Percentiles rank a stretch among this genome's conserved stretches.
Conservation (phyloP, 805 yeast genomes). For the Cyberlindnera misumaiensis region DNA sequence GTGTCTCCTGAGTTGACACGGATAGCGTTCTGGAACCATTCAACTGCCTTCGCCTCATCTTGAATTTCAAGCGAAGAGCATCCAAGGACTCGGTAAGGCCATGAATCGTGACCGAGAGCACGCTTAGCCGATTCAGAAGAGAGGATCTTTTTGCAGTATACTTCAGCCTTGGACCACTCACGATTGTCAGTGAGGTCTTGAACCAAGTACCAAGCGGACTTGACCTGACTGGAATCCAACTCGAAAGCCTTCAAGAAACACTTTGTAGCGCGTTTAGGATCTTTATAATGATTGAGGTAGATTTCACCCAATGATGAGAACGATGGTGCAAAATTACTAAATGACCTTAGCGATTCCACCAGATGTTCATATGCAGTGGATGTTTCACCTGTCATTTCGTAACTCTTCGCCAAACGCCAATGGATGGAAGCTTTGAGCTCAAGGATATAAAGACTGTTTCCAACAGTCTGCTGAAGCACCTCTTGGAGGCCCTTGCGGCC, state of each 20-base stretch:
- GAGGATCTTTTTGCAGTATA: conserved; percentile 60
- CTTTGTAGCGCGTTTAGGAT: conserved; percentile 64
- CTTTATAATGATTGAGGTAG: conserved; percentile 54
- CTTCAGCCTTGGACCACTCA: conserved; percentile 84
- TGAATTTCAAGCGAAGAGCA: conserved; percentile 65
- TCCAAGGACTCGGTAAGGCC: conserved; percentile 92
- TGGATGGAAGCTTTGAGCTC: conserved; percentile 52
- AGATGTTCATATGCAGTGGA: conserved; percentile 53
- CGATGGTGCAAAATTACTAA: conserved; percentile 65
- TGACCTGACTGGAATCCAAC: conserved; percentile 66
- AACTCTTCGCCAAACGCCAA: conserved; percentile 73
- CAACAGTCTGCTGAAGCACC: conserved; percentile 32
- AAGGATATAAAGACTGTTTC: conserved; percentile 43
- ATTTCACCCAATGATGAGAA: conserved; percentile 75
- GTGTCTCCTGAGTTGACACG: conserved; percentile 60
- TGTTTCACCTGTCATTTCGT: conserved; percentile 28
- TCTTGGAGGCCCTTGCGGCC: conserved; percentile 48
- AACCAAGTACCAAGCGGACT: conserved; percentile 69
- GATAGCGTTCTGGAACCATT: conserved; percentile 81
- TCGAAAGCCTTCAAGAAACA: conserved; percentile 90
- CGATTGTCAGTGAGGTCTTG: conserved; percentile 54
- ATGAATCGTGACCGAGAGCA: conserved; percentile 40
- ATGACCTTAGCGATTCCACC: conserved; percentile 54
- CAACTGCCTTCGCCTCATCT: conserved; percentile 73
- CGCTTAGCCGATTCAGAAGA: conserved; percentile 55